Evolutionary conservation across 2,329 filamentous ascomycete genomes (phyloP).

Genomic region (Apiospora malaysiana): DNA sequence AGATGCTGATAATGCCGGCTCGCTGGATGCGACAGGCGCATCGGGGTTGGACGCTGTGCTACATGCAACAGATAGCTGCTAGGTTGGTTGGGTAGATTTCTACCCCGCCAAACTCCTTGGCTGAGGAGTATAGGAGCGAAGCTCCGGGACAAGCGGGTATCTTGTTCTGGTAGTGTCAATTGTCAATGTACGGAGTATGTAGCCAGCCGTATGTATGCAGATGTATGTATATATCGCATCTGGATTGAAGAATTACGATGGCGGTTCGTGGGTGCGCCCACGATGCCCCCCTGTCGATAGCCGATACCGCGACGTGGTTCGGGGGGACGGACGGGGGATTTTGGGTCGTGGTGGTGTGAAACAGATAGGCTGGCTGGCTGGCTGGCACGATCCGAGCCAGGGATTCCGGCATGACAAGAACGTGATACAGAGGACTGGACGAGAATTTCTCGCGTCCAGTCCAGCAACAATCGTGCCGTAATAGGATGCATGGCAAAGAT

Average conservation of each 20-base stretch:
- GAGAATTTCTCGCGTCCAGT: neutral
- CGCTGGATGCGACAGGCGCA: too few species aligned
- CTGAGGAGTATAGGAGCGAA: conserved; percentile 4
- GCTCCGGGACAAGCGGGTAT: conserved; percentile 7
- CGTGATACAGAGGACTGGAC: neutral
- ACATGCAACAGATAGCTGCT: too few species aligned
- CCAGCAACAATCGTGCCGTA: neutral
- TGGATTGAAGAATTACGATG: neutral
- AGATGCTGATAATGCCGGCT: too few species aligned
- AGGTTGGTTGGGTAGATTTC: neutral
- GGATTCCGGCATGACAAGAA: conserved; percentile 4
- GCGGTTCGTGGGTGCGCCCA: neutral
- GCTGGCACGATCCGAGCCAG: neutral
- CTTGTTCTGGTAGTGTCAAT: neutral
- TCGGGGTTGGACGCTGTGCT: neutral
- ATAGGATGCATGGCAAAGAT: too few species aligned
- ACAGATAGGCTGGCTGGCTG: neutral
- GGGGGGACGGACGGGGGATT: neutral
- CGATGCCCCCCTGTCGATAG: neutral
- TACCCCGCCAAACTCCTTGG: conserved; percentile 8
- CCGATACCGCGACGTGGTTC: neutral
- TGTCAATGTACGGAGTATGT: too few species aligned
- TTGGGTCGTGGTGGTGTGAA: neutral
- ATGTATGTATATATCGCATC: neutral
- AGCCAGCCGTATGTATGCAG: neutral